These are phyloP conservation scores for Claviceps pusilla DNA, from an alignment of 2,329 filamentous ascomycete species.

Conservation along the genomic window DNA sequence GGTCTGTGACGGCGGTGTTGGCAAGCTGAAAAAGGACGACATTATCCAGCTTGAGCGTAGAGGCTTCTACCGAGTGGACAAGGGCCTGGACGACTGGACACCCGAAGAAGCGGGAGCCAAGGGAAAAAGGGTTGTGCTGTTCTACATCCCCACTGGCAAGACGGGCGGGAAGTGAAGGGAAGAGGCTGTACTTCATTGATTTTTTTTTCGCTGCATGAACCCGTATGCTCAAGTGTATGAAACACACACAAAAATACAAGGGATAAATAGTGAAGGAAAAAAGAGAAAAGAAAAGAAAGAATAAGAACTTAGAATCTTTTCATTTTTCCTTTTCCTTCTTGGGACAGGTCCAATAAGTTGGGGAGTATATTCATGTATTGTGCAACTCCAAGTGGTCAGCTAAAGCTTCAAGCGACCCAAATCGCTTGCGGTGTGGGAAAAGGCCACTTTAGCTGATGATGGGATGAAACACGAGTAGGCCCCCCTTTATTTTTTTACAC, in stretches of 20 bases:
- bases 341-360: neutral
- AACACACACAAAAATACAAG: neutral
- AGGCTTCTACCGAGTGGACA: constrained; percentile 81
- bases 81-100: constrained; percentile 35
- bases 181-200: neutral
- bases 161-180: constrained; percentile 9
- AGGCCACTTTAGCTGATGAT: too few species aligned
- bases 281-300: neutral
- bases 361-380: neutral
- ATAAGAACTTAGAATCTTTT: neutral
- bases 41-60: constrained; percentile 92
- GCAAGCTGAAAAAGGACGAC: constrained; percentile 65
- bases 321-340: neutral
- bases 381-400: too few species aligned
- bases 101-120: constrained; percentile 33
- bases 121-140: constrained; percentile 37
- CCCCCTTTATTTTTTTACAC: too few species aligned
- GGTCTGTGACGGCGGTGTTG: constrained; percentile 67
- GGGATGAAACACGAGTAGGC: too few species aligned
- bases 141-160: constrained; percentile 40
- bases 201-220: neutral
- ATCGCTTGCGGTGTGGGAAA: too few species aligned
- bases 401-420: too few species aligned
- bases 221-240: neutral
- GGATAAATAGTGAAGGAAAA: neutral